Evolutionary conservation across 2,329 filamentous ascomycete species (phyloP).

Genomic region (Rosellinia necatrix): DNA sequence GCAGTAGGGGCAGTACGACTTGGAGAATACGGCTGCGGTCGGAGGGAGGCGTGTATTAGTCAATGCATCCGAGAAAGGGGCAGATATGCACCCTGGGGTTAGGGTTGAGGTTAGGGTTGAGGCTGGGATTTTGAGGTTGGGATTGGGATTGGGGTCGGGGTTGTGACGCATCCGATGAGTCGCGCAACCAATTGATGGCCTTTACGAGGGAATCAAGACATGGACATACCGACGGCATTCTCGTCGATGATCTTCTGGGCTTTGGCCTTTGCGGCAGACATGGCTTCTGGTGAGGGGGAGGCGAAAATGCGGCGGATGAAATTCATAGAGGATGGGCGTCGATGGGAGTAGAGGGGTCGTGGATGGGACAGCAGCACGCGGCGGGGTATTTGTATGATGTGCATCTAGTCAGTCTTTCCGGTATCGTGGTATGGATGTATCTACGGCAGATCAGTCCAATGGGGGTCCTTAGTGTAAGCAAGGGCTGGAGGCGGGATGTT

Average conservation of each 20-base stretch:
- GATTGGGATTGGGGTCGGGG: no score
- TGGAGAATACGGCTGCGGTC: slow-evolving; percentile 83
- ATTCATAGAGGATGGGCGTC: slow-evolving; percentile 23
- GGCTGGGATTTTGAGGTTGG: no score
- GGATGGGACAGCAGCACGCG: slow-evolving; percentile 7
- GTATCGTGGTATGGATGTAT: neutral
- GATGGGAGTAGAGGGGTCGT: slow-evolving; percentile 8
- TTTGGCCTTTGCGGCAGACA: slow-evolving; percentile 84
- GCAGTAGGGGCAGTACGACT: slow-evolving; percentile 97
- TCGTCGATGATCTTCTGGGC: slow-evolving; percentile 86
- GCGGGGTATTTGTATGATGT: slow-evolving; percentile 30
- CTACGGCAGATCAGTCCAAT: neutral
- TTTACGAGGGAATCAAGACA: no score
- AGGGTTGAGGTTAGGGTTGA: no score
- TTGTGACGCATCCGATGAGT: no score
- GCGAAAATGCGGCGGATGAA: slow-evolving; percentile 75
- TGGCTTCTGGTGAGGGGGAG: slow-evolving; percentile 63
- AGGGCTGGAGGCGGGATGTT: slow-evolving; percentile 4
- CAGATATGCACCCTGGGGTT: neutral
- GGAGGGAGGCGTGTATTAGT: slow-evolving; percentile 21
- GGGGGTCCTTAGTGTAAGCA: neutral
- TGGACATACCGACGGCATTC: slow-evolving; percentile 74
- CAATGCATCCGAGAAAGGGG: no score
- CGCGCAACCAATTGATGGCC: no score
- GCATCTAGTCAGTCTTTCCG: slow-evolving; percentile 3